phyloP scores from a whole-genome alignment of 2,329 filamentous ascomycete genomes.

The Xylariaceae sp. region DNA sequence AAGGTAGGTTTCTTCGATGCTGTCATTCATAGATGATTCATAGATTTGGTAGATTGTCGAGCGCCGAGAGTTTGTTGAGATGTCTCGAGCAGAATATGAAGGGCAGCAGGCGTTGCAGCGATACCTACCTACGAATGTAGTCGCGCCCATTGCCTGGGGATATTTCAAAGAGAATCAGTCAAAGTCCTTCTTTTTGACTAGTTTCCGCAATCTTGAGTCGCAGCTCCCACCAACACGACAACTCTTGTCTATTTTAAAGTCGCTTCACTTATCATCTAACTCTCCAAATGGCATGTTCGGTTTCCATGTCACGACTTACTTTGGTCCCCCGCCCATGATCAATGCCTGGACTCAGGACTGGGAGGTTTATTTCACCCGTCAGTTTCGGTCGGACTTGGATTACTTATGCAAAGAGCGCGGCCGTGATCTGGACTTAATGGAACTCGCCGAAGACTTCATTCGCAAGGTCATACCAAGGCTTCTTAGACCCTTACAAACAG shows the following conservation, averaged over 20 bases:
- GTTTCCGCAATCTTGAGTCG: constrained; percentile 9
- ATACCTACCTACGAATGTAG: constrained; percentile 19
- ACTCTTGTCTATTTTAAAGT: constrained; percentile 10
- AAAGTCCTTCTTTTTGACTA: constrained; percentile 15
- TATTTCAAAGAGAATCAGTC: constrained; percentile 11
- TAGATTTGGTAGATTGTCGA: constrained; percentile 16
- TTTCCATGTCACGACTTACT: constrained; percentile 26
- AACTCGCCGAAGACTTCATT: constrained; percentile 18
- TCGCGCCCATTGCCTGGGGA: constrained; percentile 21
- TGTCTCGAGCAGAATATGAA: constrained; percentile 26
- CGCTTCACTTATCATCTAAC: constrained; percentile 18
- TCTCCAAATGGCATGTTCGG: constrained; percentile 29
- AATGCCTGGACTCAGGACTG: constrained; percentile 27
- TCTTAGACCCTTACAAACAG: constrained; percentile 36
- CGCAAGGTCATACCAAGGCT: constrained; percentile 38
- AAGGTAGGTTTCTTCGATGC: constrained; percentile 7
- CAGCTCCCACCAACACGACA: constrained; percentile 1
- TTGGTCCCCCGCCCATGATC: constrained; percentile 22
- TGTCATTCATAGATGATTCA: neutral
- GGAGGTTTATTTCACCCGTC: constrained; percentile 25
- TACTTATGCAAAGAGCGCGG: constrained; percentile 10
- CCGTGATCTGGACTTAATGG: constrained; percentile 12
- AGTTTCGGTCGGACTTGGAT: constrained; percentile 10
- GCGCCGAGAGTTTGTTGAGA: constrained; percentile 13
- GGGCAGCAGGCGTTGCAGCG: constrained; percentile 16